phyloP scores from a whole-genome alignment of 164 flowering plant genomes.

The Tetracentron sinense region DNA sequence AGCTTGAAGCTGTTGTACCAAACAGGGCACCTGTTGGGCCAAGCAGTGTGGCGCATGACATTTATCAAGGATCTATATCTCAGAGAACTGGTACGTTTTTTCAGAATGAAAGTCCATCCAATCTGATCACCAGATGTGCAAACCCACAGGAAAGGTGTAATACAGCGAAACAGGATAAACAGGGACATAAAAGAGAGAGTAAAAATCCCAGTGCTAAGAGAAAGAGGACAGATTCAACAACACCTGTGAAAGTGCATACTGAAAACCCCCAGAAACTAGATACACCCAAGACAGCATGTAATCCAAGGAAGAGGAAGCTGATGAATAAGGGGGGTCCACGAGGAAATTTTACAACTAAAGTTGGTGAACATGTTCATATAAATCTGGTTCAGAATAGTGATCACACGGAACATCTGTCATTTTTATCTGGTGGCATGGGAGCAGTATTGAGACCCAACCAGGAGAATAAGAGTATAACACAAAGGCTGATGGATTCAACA shows the following conservation, averaged over 20 bases:
- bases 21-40: constrained; percentile 57
- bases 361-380: constrained; percentile 28
- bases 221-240: constrained; percentile 54
- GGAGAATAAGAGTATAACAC: constrained; percentile 26
- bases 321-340: constrained; percentile 34
- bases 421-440: constrained; percentile 23
- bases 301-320: constrained; percentile 46
- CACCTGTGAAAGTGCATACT: constrained; percentile 29
- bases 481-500: constrained; percentile 17
- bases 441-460: constrained; percentile 26
- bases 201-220: constrained; percentile 53
- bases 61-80: constrained; percentile 56
- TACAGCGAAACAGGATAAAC: constrained; percentile 35
- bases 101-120: constrained; percentile 78
- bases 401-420: constrained; percentile 26
- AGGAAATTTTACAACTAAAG: constrained; percentile 28
- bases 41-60: constrained; percentile 43
- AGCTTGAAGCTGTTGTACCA: constrained; percentile 40
- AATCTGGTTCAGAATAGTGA: constrained; percentile 29
- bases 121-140: constrained; percentile 65
- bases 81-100: constrained; percentile 53
- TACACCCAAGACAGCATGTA: constrained; percentile 21
- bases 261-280: constrained; percentile 46
- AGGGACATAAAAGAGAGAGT: constrained; percentile 40
- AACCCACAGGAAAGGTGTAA: constrained; percentile 66